A percentile compares a stretch with the other conserved stretches of the same genome.
These are phyloP conservation scores for Sporothrix variecibatus DNA, from an alignment of 2,329 filamentous ascomycete species.

Conservation along the genomic window DNA sequence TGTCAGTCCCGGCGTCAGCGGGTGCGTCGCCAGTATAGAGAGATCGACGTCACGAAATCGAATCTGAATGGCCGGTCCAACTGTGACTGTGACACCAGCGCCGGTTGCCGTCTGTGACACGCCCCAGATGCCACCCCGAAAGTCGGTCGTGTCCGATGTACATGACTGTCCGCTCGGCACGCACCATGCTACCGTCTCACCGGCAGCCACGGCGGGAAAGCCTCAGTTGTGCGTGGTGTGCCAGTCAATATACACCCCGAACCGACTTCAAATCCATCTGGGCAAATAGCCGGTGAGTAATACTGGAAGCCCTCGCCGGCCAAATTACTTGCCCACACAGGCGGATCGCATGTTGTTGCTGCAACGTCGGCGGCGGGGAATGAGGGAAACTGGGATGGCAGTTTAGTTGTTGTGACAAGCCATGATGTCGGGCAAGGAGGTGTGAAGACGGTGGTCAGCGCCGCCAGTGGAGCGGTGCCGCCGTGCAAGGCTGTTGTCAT, in stretches of 20 bases:
- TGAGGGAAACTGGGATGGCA: constrained; percentile 45
- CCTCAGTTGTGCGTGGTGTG: constrained; percentile 27
- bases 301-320: constrained; percentile 41
- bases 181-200: constrained; percentile 33
- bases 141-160: constrained; percentile 45
- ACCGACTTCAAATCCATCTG: constrained; percentile 42
- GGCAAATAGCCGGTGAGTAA: constrained; percentile 46
- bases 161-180: constrained; percentile 41
- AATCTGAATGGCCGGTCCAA: constrained; percentile 44
- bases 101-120: constrained; percentile 33
- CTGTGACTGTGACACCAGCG: constrained; percentile 33
- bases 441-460: constrained; percentile 46
- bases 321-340: constrained; percentile 41
- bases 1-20: constrained; percentile 39
- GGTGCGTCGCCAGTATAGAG: constrained; percentile 41
- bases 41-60: constrained; percentile 43
- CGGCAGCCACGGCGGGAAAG: constrained; percentile 29
- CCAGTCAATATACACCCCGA: constrained; percentile 34
- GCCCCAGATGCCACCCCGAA: constrained; percentile 44
- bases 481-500: constrained; percentile 32
- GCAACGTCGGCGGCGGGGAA: constrained; percentile 34
- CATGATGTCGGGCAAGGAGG: constrained; percentile 44
- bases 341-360: constrained; percentile 36
- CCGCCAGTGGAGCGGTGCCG: constrained; percentile 39
- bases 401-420: constrained; percentile 44